Base-by-base conservation (phyloP, 306 rosid genomes). In the Medicago lupulina region DNA sequence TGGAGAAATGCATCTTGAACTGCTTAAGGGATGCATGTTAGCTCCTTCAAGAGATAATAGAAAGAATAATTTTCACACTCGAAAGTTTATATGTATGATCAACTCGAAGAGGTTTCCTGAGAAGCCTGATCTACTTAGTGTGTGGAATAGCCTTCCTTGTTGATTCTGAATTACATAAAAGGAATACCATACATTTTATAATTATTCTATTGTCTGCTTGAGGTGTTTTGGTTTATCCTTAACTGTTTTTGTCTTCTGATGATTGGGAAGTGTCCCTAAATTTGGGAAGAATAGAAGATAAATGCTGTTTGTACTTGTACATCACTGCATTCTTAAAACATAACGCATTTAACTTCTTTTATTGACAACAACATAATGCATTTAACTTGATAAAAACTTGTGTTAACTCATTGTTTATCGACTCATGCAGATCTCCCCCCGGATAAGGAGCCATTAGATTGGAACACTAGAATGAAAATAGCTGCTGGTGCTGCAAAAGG, bases 401-500 rank as follows among this genome's bases (percentile, higher is more conserved):
- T 23, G 53, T 71, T 25, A 49, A 62, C 39, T 47, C 57, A n/a
- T 50, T 71, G 59, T 71, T 23, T 14, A 21, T 79, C 73, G 82
- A 64, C 77, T 66, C 23, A 15, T 63, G 77, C 87, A 93, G 98
- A 93, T 88, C 84, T 89, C 57, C 97, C 96, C 41, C 88, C 86
- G 23, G 97, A 89, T 53, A 86, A 85, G 85, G 93, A 93, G 70
- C 91, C 97, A 36, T 76, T 93, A 46, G 98, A 91, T 84, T 93
- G 98, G 98, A 91, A 83, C 86, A 93, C 91, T 18, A 86, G 98
- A 85, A 93, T 93, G 98, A 91, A 86, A 84, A 91, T 93, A 79
- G 98, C 98, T 31, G 89, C 97, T 8, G 98, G 97, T 75, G 98
- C 98, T 8, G 98, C 98, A 53, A 91, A 82, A 80, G 98, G 98